These are phyloP conservation scores for Boechera divaricarpa DNA, from an alignment of 345 rosid genomes.

Conservation along the genomic window DNA sequence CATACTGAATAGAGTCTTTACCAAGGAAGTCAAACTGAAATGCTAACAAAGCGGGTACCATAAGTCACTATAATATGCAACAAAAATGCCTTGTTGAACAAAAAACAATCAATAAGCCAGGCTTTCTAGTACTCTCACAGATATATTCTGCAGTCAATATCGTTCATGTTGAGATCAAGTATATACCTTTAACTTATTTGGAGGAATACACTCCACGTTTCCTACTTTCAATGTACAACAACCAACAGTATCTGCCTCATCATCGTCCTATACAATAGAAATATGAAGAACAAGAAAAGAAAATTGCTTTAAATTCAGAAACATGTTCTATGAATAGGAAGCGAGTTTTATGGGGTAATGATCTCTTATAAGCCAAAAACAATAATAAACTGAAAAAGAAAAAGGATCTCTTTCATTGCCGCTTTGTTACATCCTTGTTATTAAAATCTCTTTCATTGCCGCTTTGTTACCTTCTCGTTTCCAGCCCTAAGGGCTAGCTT, in stretches of 20 bases:
- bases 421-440: no score
- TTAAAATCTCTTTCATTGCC: no score
- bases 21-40: slow-evolving; percentile 98
- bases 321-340: background rate
- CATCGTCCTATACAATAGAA: slow-evolving; percentile 70
- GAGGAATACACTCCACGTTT: slow-evolving; percentile 90
- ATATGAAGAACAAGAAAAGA: slow-evolving; percentile 27
- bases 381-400: background rate
- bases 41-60: slow-evolving; percentile 30
- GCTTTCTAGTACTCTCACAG: slow-evolving; percentile 10
- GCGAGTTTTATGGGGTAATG: background rate
- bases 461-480: slow-evolving; percentile 68
- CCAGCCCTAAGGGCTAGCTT: slow-evolving; percentile 99
- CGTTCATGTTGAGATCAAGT: slow-evolving; percentile 16
- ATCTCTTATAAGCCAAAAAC: slow-evolving; percentile 8
- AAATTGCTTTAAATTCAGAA: slow-evolving; percentile 6
- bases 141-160: slow-evolving; percentile 3
- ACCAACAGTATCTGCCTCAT: slow-evolving; percentile 99
- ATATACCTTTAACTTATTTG: slow-evolving; percentile 80
- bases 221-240: slow-evolving; percentile 97
- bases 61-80: slow-evolving; percentile 22
- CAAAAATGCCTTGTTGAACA: slow-evolving; percentile 18
- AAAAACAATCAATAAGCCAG: background rate
- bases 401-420: background rate
- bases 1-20: slow-evolving; percentile 98